Evolutionary conservation across 1,284 basidiomycete genomes (phyloP), one percentile per base, ranked within the genome.

Genomic region (Heterobasidion irregulare): DNA sequence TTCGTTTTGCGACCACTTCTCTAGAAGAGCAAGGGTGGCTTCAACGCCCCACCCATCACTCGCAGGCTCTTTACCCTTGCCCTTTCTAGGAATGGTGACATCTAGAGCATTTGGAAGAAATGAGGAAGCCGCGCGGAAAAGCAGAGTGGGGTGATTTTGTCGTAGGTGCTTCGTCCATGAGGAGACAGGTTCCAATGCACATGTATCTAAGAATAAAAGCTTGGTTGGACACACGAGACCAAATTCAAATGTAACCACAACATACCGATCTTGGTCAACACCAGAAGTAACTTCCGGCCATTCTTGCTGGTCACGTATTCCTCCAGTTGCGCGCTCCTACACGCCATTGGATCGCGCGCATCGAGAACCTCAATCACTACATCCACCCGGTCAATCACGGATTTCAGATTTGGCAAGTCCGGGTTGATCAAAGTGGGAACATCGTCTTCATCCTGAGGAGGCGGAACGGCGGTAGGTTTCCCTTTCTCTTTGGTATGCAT

Each of bases 241-340:
- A 55, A 8, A 53, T 26, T 26, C 26, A 6, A 26, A 26, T 26
- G 26, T 26, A 26, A 26, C 26, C 26, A 50, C 47, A 45, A 75
- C 84, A 57, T 64, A 90, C 92, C 92, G 61, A 89, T 87, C 75
- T 97, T 97, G 71, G 90, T 96, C 53, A 97, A 67, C 10, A 96
- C 76, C 13, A 94, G 71, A 18, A 88, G 66, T n/a, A 89, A 63
- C 62, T 75, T 77, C 67, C 82, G 84, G 44, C 69, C 70, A 44
- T 68, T 72, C 63, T 73, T 76, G 53, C 69, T 70, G 15, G 69
- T 61, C 26, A 79, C 74, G 49, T 84, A 66, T 51, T 81, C 72
- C 70, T 94, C 90, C 53, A 94, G 62, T 54, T 80, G 76, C 19
- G 70, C 68, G 63, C 84, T 89, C 57, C 89, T 74, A 64, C 79